Conservation (phyloP, 148 eudicot species). For the Simmondsia chinensis region DNA sequence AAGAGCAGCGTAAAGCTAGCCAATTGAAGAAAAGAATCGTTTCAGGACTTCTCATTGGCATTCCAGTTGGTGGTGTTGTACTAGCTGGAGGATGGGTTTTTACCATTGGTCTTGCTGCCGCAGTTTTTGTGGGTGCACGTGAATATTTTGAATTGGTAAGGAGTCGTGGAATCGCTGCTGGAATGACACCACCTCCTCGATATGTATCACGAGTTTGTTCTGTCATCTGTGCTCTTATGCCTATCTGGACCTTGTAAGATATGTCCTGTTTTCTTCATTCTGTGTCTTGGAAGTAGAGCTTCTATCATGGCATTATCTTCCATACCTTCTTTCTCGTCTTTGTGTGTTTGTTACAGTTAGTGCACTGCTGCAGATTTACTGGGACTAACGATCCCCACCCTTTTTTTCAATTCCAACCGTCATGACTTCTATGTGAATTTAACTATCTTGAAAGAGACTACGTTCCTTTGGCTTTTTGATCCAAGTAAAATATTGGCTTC, state of each 20-base stretch:
- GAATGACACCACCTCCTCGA: slow-evolving; percentile 98
- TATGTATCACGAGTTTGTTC: slow-evolving; percentile 87
- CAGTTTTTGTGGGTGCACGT: slow-evolving; percentile 57
- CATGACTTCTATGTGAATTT: no score
- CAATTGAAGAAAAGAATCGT: slow-evolving; percentile 68
- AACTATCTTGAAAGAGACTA: no score
- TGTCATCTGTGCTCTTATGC: slow-evolving; percentile 77
- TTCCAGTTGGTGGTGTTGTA: slow-evolving; percentile 61
- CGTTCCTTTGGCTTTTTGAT: no score
- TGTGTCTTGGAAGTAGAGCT: background rate
- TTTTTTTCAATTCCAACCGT: no score
- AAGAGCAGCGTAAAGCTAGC: slow-evolving; percentile 37
- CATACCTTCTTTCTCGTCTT: no score
- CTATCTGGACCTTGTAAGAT: slow-evolving; percentile 82
- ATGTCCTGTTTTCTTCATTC: background rate
- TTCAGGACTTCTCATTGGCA: slow-evolving; percentile 78
- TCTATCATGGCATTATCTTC: no score
- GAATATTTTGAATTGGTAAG: slow-evolving; percentile 93
- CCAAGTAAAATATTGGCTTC: no score
- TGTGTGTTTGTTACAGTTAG: no score
- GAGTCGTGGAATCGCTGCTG: slow-evolving; percentile 77
- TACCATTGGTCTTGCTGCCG: slow-evolving; percentile 68
- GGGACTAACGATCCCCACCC: no score
- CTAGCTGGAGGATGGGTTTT: slow-evolving; percentile 95
- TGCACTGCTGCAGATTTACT: no score